A percentile compares a stretch with the other conserved stretches of the same genome.
phyloP scores from a whole-genome alignment of 2,329 filamentous ascomycete species.

The Camptophora hylomeconis region DNA sequence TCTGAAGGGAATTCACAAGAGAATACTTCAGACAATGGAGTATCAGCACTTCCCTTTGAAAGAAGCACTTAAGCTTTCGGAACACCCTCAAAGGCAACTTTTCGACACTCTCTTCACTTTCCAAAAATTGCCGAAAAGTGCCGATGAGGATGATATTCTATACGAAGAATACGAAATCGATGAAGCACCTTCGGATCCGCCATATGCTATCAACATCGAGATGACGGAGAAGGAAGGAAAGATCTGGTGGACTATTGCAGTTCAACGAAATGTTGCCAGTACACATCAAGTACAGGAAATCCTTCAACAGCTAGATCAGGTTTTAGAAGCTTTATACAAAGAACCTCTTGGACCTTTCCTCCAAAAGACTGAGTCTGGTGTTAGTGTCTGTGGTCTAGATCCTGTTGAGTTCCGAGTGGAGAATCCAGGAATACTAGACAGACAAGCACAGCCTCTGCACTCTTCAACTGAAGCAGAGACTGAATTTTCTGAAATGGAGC shows the following conservation, averaged over 20 bases:
- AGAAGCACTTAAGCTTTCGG: slow-evolving; percentile 46
- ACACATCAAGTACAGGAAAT: slow-evolving; percentile 35
- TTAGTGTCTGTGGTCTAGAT: slow-evolving; percentile 52
- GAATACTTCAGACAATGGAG: slow-evolving; percentile 50
- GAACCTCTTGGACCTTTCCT: slow-evolving; percentile 40
- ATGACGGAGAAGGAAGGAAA: slow-evolving; percentile 48
- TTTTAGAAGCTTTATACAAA: slow-evolving; percentile 44
- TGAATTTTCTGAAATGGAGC: slow-evolving; percentile 23
- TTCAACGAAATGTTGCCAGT: slow-evolving; percentile 44
- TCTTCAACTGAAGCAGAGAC: no score
- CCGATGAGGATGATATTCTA: slow-evolving; percentile 24
- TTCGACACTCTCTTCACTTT: slow-evolving; percentile 57
- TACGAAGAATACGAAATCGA: slow-evolving; percentile 42
- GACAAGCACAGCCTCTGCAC: no score
- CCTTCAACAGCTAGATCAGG: slow-evolving; percentile 45
- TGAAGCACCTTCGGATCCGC: slow-evolving; percentile 52
- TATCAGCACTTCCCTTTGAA: slow-evolving; percentile 69
- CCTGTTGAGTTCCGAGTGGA: no score
- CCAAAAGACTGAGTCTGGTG: not conserved
- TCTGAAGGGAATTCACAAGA: slow-evolving; percentile 60
- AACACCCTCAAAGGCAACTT: slow-evolving; percentile 24
- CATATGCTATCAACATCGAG: slow-evolving; percentile 73
- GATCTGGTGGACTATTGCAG: slow-evolving; percentile 60
- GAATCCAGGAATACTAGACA: no score
- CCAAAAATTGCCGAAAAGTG: slow-evolving; percentile 38